Evolutionary conservation across 2,329 filamentous ascomycete genomes (phyloP), one percentile per base, ranked within the genome.

Genomic region (Pseudogymnoascus sp.): DNA sequence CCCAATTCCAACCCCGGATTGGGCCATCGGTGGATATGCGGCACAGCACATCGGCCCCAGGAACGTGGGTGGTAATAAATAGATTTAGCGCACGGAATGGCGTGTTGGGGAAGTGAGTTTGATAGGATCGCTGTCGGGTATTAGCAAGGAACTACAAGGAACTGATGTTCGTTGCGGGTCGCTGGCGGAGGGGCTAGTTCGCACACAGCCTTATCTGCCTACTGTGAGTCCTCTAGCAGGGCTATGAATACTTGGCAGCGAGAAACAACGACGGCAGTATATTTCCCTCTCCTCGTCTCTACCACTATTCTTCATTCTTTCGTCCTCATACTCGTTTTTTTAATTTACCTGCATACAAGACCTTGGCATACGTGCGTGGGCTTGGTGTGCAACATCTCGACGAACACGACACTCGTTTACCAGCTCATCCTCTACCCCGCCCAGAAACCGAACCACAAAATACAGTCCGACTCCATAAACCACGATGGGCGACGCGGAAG

Each of bases 401-500:
- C 49, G 28, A 36, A 34, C 49, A 36, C 49, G 28, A 34, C 49
- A 34, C 49, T 34, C 49, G 49, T 56, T 56, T 56, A 34, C 49
- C 49, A 21, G 12, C 28, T n/a, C 49, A 56, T 18, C 28, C 49
- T 21, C 49, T 56, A 56, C 49, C 49, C 49, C 49, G 49, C 49
- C 21, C 28, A 56, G 25, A 36, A 34, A 56, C 28, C 49, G 49
- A 34, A 56, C 49, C 49, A 34, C 25, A 34, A 34, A 14, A 56
- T 56, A 56, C 16, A 9, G 11, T 36, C 5, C 49, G 49, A 36
- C 11, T 14, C 34, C 11, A 56, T 56, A 56, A 40, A 40, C 25
- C 63, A 68, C 61, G 64, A 88, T 88, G 85, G 79, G 83, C 6
- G 85, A 88, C 61, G 77, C 80, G 49, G 83, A 86, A 68, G 85